Evolutionary conservation across 1,284 basidiomycete species (phyloP).

Genomic region (Trametes hirsuta): DNA sequence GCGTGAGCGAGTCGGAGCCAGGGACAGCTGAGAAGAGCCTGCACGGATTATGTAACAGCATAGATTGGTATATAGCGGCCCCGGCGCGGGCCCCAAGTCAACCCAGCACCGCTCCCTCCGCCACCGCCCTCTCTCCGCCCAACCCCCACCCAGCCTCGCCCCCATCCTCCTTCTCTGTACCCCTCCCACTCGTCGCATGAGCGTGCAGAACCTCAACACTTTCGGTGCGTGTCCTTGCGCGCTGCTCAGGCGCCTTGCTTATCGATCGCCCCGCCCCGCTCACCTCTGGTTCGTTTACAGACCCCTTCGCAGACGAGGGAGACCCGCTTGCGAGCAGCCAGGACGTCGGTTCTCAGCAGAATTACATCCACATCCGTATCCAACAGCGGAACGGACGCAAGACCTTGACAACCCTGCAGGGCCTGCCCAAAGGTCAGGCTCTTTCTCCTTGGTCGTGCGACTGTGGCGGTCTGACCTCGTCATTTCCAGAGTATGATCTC

Average conservation of each 20-base stretch:
- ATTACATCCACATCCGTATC: conserved; percentile 96
- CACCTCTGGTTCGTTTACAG: conserved; percentile 42
- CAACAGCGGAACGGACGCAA: conserved; percentile 99
- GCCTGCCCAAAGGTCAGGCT: conserved; percentile 85
- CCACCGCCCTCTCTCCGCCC: conserved; percentile 19
- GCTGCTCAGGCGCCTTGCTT: conserved; percentile 26
- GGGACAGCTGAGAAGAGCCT: conserved; percentile 10
- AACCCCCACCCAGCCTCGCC: conserved; percentile 51
- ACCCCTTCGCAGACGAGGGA: conserved; percentile 93
- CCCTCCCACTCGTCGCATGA: conserved; percentile 72
- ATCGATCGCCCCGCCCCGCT: conserved; percentile 34
- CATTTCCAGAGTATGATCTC: conserved; percentile 83
- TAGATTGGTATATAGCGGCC: conserved; percentile 27
- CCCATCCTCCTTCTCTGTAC: conserved; percentile 38
- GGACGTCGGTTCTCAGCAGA: conserved; percentile 81
- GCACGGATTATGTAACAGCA: conserved; percentile 35
- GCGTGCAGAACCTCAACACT: conserved; percentile 85
- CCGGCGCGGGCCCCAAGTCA: conserved; percentile 27
- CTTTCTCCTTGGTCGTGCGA: background rate
- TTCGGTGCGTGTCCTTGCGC: conserved; percentile 56
- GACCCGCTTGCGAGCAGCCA: conserved; percentile 76
- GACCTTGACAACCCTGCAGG: conserved; percentile 98
- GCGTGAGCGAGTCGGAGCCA: background rate
- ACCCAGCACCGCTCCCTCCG: conserved; percentile 33
- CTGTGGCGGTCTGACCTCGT: conserved; percentile 1